phyloP scores from a whole-genome alignment of 2,329 filamentous ascomycete species.

The Dactylellina leptospora region DNA sequence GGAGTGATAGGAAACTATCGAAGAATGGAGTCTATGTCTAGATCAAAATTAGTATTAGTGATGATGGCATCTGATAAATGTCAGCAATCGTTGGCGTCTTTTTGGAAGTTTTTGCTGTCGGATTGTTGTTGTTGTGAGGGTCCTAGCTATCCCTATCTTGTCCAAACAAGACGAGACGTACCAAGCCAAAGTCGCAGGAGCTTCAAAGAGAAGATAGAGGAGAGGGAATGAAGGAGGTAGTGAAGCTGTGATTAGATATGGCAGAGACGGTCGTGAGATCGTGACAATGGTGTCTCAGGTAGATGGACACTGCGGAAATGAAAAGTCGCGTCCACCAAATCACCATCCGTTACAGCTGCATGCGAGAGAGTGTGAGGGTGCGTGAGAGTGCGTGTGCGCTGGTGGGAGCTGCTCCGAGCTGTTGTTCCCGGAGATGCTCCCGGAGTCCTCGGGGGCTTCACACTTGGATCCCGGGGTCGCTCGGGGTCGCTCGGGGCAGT shows the following conservation, averaged over 20 bases:
- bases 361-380: too few species aligned
- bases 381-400: too few species aligned
- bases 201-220: constrained; percentile 7
- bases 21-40: too few species aligned
- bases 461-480: too few species aligned
- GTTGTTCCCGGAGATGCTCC: too few species aligned
- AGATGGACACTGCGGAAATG: too few species aligned
- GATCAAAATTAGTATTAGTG: constrained; percentile 16
- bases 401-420: too few species aligned
- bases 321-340: constrained; percentile 42
- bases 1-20: constrained; percentile 7
- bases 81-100: too few species aligned
- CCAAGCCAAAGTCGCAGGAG: constrained; percentile 5
- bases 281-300: constrained; percentile 22
- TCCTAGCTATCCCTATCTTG: constrained; percentile 31
- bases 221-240: constrained; percentile 14
- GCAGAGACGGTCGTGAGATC: constrained; percentile 6
- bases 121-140: constrained; percentile 5
- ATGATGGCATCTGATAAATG: constrained; percentile 5
- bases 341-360: background rate
- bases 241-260: constrained; percentile 31
- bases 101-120: background rate
- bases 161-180: background rate
- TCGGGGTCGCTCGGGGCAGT: too few species aligned
- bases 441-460: too few species aligned